Evolutionary conservation across 495 filamentous ascomycete species (phyloP).

Genomic region (Daldinia grandis): DNA sequence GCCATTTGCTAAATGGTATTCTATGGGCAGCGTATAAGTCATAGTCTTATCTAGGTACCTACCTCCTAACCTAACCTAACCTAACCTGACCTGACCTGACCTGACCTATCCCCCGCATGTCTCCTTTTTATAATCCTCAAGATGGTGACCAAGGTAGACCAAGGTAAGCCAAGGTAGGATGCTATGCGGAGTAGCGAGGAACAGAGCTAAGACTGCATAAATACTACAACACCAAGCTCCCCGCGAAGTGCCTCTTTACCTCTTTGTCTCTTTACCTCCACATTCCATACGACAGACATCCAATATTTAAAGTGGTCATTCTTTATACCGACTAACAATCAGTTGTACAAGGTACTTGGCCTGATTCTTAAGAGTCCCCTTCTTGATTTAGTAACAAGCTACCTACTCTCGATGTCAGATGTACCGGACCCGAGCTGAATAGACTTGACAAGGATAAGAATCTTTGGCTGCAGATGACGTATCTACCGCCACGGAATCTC

Average conservation of each 20-base stretch:
- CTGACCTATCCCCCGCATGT: conserved; percentile 32
- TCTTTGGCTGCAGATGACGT: conserved; percentile 25
- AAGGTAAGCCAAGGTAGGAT: neutral
- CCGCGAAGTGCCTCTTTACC: neutral
- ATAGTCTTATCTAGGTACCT: neutral
- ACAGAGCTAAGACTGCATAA: neutral
- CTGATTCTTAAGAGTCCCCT: neutral
- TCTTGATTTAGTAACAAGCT: neutral
- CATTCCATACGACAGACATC: conserved; percentile 1
- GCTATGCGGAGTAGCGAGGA: conserved; percentile 30
- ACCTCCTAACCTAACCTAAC: no score
- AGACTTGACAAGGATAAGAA: conserved; percentile 18
- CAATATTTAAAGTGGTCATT: conserved; percentile 12
- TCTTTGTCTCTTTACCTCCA: neutral
- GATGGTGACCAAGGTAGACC: neutral
- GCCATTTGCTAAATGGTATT: conserved; percentile 41
- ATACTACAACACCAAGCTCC: conserved; percentile 15
- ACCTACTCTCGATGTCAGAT: neutral
- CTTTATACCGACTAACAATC: neutral
- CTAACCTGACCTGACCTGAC: no score
- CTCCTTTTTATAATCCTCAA: conserved; percentile 2
- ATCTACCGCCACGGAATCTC: conserved; percentile 2
- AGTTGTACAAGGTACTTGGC: neutral
- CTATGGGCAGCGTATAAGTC: conserved; percentile 44
- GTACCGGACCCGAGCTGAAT: conserved; percentile 14